Evolutionary conservation across 371 early-diverging fungal genomes (phyloP).

Genomic region (Mucor plumbeus): DNA sequence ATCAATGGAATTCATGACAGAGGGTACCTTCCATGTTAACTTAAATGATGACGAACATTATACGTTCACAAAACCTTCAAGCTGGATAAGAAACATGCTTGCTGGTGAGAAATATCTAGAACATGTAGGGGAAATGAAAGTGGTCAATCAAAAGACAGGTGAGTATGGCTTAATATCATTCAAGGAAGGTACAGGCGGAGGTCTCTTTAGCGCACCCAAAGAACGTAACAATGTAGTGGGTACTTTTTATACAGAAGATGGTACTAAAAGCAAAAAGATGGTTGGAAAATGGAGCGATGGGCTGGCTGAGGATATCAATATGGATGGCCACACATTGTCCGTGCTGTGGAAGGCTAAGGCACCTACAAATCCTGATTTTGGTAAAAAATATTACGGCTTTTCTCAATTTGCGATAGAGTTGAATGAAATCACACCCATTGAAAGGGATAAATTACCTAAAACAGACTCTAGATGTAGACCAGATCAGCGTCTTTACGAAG

Average conservation of each 20-base stretch:
- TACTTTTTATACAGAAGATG: conserved; percentile 48
- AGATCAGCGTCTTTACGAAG: conserved; percentile 84
- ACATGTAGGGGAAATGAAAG: conserved; percentile 75
- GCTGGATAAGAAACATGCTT: conserved; percentile 82
- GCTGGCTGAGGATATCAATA: conserved; percentile 46
- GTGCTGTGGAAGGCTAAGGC: conserved; percentile 78
- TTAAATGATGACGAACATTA: conserved; percentile 67
- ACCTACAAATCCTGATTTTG: conserved; percentile 24
- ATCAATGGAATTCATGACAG: conserved; percentile 69
- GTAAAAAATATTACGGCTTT: conserved; percentile 89
- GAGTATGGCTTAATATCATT: conserved; percentile 60
- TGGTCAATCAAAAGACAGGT: conserved; percentile 72
- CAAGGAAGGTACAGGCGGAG: conserved; percentile 46
- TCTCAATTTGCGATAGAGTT: conserved; percentile 83
- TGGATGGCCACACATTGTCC: conserved; percentile 51
- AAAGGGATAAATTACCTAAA: conserved; percentile 66
- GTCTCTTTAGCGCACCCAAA: conserved; percentile 18
- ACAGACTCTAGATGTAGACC: conserved; percentile 92
- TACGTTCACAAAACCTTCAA: conserved; percentile 76
- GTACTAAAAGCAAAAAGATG: conserved; percentile 45
- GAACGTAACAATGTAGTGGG: conserved; percentile 68
- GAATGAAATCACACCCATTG: conserved; percentile 76
- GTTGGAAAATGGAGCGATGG: conserved; percentile 65
- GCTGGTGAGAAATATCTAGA: conserved; percentile 80
- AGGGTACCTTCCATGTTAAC: conserved; percentile 69